These are phyloP conservation scores for Rhizopogon vesiculosus DNA, from an alignment of 768 basidiomycete genomes.

Conservation along the genomic window DNA sequence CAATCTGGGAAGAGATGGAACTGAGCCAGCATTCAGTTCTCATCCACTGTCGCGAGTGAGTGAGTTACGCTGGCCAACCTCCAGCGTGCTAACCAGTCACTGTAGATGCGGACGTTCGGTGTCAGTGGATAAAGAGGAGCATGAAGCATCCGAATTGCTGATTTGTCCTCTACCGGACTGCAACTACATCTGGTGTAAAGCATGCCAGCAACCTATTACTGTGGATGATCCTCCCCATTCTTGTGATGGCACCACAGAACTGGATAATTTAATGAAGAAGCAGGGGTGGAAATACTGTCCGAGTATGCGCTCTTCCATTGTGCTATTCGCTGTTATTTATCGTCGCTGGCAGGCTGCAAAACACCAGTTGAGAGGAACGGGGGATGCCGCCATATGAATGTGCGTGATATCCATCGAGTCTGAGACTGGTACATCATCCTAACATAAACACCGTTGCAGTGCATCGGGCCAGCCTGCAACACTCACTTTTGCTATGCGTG, in stretches of 20 bases:
- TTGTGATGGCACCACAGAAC: slow-evolving; percentile 55
- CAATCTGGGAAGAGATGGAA: slow-evolving; percentile 42
- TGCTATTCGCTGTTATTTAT: neutral
- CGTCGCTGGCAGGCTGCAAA: slow-evolving; percentile 30
- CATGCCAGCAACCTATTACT: slow-evolving; percentile 40
- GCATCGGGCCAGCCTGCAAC: slow-evolving; percentile 52
- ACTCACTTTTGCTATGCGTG: slow-evolving; percentile 55
- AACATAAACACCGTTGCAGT: slow-evolving; percentile 27
- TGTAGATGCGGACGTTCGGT: slow-evolving; percentile 47
- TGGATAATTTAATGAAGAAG: slow-evolving; percentile 44
- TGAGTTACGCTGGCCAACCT: neutral
- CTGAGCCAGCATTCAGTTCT: slow-evolving; percentile 37
- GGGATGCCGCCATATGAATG: slow-evolving; percentile 60
- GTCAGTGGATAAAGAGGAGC: slow-evolving; percentile 48
- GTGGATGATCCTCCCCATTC: slow-evolving; percentile 40
- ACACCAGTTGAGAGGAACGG: slow-evolving; percentile 46
- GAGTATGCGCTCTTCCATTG: slow-evolving; percentile 29
- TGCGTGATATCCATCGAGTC: slow-evolving; percentile 22
- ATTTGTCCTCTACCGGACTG: slow-evolving; percentile 49
- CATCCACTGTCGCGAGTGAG: slow-evolving; percentile 48
- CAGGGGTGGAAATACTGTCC: slow-evolving; percentile 65
- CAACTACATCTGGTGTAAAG: slow-evolving; percentile 55
- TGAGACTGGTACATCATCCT: neutral
- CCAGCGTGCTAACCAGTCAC: neutral
- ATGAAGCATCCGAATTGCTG: slow-evolving; percentile 34